phyloP scores from a whole-genome alignment of 352 stramenopile genomes.

The Pythium insidiosum region DNA sequence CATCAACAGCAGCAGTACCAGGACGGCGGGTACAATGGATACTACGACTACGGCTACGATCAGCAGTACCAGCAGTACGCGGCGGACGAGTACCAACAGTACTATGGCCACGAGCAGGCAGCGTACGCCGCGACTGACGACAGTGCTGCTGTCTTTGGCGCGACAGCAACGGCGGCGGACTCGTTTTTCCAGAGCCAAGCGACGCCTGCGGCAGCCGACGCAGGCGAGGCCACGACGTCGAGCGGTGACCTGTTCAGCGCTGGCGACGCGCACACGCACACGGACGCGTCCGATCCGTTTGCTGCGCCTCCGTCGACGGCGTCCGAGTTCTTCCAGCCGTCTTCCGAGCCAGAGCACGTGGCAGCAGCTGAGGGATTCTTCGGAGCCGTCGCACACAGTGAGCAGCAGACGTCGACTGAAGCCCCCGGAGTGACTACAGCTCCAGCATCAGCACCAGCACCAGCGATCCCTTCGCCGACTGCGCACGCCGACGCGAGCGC shows the following conservation, averaged over 20 bases:
- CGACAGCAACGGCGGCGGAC: constrained; percentile 1
- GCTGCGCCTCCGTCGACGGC: too few species aligned
- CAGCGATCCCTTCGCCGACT: constrained; percentile 1
- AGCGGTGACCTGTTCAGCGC: too few species aligned
- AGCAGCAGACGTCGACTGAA: too few species aligned
- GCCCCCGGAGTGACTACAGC: neutral
- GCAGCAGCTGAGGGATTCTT: too few species aligned
- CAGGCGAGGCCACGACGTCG: too few species aligned
- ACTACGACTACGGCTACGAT: neutral
- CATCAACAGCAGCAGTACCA: constrained; percentile 1
- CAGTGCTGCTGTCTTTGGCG: neutral
- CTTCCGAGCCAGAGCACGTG: too few species aligned
- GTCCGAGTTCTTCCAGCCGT: too few species aligned
- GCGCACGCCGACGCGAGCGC: too few species aligned
- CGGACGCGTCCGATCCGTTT: too few species aligned
- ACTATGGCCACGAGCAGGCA: constrained; percentile 5
- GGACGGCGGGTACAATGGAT: neutral
- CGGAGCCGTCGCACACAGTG: too few species aligned
- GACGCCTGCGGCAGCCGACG: too few species aligned
- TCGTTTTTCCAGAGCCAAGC: constrained; percentile 17
- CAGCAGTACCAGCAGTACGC: constrained; percentile 5
- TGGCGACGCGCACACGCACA: too few species aligned
- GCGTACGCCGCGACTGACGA: neutral
- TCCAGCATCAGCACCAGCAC: neutral
- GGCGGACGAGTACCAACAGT: constrained; percentile 1